phyloP scores from a whole-genome alignment of 2,329 filamentous ascomycete species.

The Aureobasidium vineae region DNA sequence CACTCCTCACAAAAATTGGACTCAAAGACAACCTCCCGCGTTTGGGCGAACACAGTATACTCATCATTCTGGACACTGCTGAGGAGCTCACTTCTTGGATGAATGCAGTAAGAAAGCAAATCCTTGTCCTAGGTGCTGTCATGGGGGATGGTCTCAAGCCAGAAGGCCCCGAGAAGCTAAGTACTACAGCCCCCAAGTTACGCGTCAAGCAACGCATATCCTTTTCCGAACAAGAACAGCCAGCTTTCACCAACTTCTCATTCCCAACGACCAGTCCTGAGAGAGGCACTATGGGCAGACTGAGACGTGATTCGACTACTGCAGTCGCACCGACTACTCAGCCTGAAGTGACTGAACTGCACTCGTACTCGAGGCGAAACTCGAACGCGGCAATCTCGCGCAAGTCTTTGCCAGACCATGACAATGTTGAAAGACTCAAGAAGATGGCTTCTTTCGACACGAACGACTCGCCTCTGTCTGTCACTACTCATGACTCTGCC shows the following conservation, averaged over 20 bases:
- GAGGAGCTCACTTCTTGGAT: slow-evolving; percentile 78
- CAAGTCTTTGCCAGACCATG: neutral
- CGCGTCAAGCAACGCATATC: slow-evolving; percentile 7
- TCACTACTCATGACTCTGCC: slow-evolving; percentile 13
- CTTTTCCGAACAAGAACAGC: neutral
- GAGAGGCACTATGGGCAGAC: neutral
- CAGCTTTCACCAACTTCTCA: slow-evolving; percentile 15
- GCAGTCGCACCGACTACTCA: neutral
- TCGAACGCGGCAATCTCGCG: neutral
- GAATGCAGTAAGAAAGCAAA: slow-evolving; percentile 64
- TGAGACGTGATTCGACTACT: slow-evolving; percentile 5
- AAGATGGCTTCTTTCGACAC: slow-evolving; percentile 21
- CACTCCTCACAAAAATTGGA: slow-evolving; percentile 54
- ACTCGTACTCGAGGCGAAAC: neutral
- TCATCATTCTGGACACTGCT: slow-evolving; percentile 70
- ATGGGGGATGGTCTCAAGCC: slow-evolving; percentile 25
- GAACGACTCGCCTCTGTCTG: slow-evolving; percentile 10
- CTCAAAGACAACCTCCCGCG: slow-evolving; percentile 57
- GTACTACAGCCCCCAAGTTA: neutral
- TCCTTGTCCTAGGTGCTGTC: slow-evolving; percentile 67
- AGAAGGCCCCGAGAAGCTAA: neutral
- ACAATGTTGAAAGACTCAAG: slow-evolving; percentile 1
- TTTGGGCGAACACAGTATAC: slow-evolving; percentile 60
- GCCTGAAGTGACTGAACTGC: neutral
- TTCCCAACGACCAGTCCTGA: slow-evolving; percentile 1